Evolutionary conservation across 164 flowering plant genomes (phyloP).

Genomic region (Annona cherimola): DNA sequence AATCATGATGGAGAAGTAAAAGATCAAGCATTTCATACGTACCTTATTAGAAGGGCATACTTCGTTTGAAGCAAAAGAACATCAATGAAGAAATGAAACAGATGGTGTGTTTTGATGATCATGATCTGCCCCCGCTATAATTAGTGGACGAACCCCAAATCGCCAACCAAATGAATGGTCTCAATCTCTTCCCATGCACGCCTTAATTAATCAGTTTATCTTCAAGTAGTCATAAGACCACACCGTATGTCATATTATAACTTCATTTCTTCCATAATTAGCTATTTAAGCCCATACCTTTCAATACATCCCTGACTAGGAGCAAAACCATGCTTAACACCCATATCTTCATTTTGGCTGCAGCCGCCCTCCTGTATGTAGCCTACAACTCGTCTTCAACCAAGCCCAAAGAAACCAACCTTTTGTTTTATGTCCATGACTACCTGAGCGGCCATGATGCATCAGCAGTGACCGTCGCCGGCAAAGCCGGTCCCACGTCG

Average conservation of each 20-base stretch:
- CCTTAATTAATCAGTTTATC: background rate
- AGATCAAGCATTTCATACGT: no score
- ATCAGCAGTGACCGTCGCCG: conserved; percentile 2
- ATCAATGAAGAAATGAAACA: no score
- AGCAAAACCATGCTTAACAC: background rate
- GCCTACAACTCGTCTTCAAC: conserved; percentile 3
- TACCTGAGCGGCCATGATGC: conserved; percentile 8
- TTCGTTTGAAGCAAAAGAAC: no score
- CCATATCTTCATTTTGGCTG: background rate
- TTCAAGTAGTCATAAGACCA: background rate
- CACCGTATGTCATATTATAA: no score
- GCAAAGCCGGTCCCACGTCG: conserved; percentile 2
- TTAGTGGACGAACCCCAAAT: no score
- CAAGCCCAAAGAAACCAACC: conserved; percentile 9
- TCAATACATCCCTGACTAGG: background rate
- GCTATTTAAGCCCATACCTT: background rate
- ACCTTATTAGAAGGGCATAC: no score
- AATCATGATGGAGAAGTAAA: no score
- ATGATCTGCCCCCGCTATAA: no score
- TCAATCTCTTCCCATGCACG: background rate
- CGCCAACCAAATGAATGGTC: background rate
- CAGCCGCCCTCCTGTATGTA: background rate
- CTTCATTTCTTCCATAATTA: background rate
- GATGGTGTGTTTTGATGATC: no score
- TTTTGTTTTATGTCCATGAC: conserved; percentile 12